Conservation (phyloP, 495 filamentous ascomycete species). For the Immersiella caudata region DNA sequence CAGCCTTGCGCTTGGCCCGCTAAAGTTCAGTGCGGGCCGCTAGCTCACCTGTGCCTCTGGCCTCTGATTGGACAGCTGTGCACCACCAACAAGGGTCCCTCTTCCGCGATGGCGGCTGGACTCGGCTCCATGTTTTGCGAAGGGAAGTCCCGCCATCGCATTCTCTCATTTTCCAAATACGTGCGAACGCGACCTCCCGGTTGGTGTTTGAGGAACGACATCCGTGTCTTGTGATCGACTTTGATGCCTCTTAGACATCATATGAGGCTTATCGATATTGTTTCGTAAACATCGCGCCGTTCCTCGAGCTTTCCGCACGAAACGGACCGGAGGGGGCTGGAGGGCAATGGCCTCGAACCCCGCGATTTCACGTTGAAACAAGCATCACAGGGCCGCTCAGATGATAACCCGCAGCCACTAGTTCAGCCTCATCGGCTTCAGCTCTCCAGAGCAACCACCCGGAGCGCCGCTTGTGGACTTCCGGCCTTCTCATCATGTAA, state of each 20-base stretch:
- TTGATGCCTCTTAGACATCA: too few species aligned
- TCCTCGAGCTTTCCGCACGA: too few species aligned
- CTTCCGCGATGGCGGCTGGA: background rate
- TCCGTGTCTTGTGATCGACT: too few species aligned
- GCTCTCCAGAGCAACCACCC: background rate
- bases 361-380: background rate
- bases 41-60: background rate
- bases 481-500: background rate
- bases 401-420: background rate
- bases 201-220: too few species aligned
- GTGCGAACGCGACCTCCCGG: too few species aligned
- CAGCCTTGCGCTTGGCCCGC: constrained; percentile 24
- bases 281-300: too few species aligned
- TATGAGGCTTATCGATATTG: too few species aligned
- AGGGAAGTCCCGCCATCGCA: background rate
- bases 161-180: too few species aligned
- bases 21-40: background rate
- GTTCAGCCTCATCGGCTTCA: constrained; percentile 3
- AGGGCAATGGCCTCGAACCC: background rate
- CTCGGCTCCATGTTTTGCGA: too few species aligned
- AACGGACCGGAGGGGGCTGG: background rate
- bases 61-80: background rate
- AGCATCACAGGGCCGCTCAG: background rate
- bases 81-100: background rate
- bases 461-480: background rate